Conservation (phyloP, 257 asterid species). For the Hygrophila difformis region DNA sequence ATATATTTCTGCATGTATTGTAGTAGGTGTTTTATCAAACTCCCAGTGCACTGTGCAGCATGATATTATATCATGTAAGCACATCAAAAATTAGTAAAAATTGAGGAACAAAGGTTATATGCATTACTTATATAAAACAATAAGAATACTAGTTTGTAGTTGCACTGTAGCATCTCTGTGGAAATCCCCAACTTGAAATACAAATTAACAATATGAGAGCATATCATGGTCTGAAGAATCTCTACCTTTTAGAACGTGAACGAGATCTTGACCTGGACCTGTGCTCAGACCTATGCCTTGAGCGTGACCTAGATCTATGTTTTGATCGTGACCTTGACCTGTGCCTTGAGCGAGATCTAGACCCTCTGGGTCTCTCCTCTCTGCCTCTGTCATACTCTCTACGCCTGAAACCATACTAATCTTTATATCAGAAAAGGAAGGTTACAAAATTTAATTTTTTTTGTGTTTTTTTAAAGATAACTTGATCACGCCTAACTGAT, state of each 20-base stretch:
- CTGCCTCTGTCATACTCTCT: conserved; percentile 55
- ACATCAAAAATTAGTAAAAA: too few species aligned
- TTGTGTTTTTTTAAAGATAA: too few species aligned
- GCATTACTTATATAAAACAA: too few species aligned
- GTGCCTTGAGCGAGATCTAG: conserved; percentile 59
- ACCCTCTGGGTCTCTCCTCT: conserved; percentile 57
- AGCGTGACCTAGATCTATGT: conserved; percentile 57
- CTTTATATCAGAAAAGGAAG: conserved; percentile 6
- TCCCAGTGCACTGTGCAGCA: too few species aligned
- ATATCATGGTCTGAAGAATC: neutral
- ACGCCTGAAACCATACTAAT: conserved; percentile 33
- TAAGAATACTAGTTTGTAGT: too few species aligned
- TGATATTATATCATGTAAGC: too few species aligned
- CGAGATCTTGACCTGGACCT: conserved; percentile 69
- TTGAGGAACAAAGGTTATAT: too few species aligned
- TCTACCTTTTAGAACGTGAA: conserved; percentile 75
- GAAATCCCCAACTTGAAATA: conserved; percentile 1
- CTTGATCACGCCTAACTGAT: neutral
- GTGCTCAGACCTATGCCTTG: conserved; percentile 49
- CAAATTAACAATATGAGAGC: neutral
- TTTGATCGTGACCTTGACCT: conserved; percentile 40
- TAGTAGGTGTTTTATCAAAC: too few species aligned
- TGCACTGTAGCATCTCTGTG: too few species aligned
- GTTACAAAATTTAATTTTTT: too few species aligned
- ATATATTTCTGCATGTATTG: too few species aligned